Evolutionary conservation across 306 rosid genomes (phyloP).

Genomic region (Argentina anserina): DNA sequence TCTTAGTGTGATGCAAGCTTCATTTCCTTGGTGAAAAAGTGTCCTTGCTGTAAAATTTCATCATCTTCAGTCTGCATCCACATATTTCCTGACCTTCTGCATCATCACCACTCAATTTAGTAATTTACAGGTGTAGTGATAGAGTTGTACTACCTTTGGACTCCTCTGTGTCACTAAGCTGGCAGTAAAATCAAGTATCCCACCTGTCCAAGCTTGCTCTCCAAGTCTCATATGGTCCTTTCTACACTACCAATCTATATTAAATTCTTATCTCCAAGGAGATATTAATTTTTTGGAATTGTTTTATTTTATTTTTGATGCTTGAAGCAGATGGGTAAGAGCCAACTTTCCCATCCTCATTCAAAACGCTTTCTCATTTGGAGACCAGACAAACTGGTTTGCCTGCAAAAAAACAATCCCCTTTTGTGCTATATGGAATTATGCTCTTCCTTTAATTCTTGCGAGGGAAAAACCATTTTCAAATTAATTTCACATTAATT

Average conservation of each 20-base stretch:
- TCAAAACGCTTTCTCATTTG: not conserved
- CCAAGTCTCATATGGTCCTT: not conserved
- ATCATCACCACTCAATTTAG: not conserved
- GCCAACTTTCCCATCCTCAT: not conserved
- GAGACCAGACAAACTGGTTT: not conserved
- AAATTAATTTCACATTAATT: conserved; percentile 1
- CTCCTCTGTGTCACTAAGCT: not conserved
- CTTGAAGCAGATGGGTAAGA: not conserved
- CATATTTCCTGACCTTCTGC: not conserved
- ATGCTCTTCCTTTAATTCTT: not conserved
- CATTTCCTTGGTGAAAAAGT: not conserved
- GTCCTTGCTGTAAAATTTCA: not conserved
- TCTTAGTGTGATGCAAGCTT: not conserved
- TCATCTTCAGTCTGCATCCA: not conserved
- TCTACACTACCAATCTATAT: not conserved
- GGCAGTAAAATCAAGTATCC: not conserved
- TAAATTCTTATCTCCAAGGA: not conserved
- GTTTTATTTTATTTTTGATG: not conserved
- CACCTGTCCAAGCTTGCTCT: not conserved
- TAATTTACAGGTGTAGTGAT: not conserved
- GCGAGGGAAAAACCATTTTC: not conserved
- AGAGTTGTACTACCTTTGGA: not conserved
- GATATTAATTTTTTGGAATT: not conserved
- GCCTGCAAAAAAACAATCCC: not conserved
- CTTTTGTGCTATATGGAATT: not conserved